Base-by-base conservation (phyloP, 371 early-diverging fungal genomes). In the Mucor mucedo region DNA sequence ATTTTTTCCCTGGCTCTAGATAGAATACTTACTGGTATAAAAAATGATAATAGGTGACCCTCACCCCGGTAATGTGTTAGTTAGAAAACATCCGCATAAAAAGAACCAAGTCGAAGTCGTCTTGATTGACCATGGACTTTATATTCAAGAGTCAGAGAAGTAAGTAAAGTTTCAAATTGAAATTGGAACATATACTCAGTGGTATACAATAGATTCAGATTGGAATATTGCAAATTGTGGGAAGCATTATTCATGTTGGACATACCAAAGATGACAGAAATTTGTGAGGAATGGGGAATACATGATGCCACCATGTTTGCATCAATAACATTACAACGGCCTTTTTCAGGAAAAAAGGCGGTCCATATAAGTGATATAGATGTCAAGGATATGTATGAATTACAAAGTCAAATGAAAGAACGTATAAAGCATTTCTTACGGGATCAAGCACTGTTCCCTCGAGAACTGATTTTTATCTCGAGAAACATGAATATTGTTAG, bases 101-200 rank as follows among this genome's bases (percentile, higher is more conserved):
- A 75, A 77, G 29, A 76, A 65, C 6, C 73, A 76, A 52, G 78
- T 72, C 2, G 82, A 82, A 33, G 78, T 87, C 33, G 78, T 95
- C 0, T 74, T 96, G n/a, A 83, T 97, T 53, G 96, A 97, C 62
- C 97, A 97, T 74, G 97, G 97, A 2, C 84, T 97, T 14, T 97
- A 95, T 64, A 87, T 95, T 39, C 85, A 88, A 60, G 90, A 89
- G 65, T 83, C 85, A 4, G 87, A 84, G 52, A 66, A 66, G 66
- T 77, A 73, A 55, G 66, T 35, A 6, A 35, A 35, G 0, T 4
- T 35, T 4, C 6, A 4, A 35, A 8, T 35, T 4, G 35, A 35
- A 35, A 6, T 1, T 8, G 35, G 8, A 0, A 35, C 8, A 8
- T 35, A 35, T 35, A 35, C 8, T 35, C 35, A 35, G 35, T 35